Percentiles rank a stretch among this genome's conserved stretches.
Evolutionary conservation across 805 yeast genomes (phyloP).

Genomic region (Helenozyma baotianmanensis): DNA sequence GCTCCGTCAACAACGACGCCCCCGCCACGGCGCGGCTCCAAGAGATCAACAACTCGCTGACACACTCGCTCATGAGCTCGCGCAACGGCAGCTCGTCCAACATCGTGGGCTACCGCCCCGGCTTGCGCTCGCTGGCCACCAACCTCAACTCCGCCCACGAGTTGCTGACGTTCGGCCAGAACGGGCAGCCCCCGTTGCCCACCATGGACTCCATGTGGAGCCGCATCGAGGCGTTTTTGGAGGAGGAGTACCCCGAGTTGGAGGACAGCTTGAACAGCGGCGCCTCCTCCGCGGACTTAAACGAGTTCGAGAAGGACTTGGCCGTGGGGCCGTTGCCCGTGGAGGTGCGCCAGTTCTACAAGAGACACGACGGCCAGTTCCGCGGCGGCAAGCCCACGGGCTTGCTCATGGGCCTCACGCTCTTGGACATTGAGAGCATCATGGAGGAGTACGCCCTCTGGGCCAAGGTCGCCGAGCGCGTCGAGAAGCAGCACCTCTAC

Average conservation of each 20-base stretch:
- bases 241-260: conserved; percentile 43
- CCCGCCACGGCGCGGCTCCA: conserved; percentile 30
- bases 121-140: conserved; percentile 40
- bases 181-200: conserved; percentile 18
- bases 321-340: conserved; percentile 39
- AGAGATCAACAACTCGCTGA: conserved; percentile 30
- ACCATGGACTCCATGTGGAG: conserved; percentile 41
- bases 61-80: conserved; percentile 24
- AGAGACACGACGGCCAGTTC: conserved; percentile 43
- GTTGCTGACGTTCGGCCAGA: conserved; percentile 11
- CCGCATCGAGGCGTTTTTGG: conserved; percentile 39
- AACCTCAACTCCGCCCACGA: conserved; percentile 26
- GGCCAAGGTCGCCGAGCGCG: conserved; percentile 37
- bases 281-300: conserved; percentile 42
- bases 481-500: conserved; percentile 34
- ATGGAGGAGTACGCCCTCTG: conserved; percentile 39
- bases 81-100: conserved; percentile 15
- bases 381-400: conserved; percentile 45
- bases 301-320: conserved; percentile 43
- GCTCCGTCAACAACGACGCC: conserved; percentile 10
- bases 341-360: conserved; percentile 42
- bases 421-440: conserved; percentile 40
- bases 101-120: conserved; percentile 37
- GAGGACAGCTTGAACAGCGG: conserved; percentile 41
- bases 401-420: conserved; percentile 37